phyloP scores from a whole-genome alignment of 805 yeast species.

The Helenozyma rhizophorensis region DNA sequence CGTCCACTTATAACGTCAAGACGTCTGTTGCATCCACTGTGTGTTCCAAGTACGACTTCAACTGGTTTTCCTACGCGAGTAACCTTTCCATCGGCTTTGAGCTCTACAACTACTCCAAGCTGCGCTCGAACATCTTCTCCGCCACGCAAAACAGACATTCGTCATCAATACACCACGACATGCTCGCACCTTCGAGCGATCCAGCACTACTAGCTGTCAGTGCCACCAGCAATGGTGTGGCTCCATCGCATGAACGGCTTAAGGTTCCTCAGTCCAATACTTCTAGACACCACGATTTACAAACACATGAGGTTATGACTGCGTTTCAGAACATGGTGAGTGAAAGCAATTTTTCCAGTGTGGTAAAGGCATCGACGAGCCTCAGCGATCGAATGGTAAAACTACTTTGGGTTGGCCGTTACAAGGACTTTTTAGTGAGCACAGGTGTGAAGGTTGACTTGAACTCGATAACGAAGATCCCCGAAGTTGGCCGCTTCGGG shows the following conservation, averaged over 20 bases:
- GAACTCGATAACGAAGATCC: slow-evolving; percentile 33
- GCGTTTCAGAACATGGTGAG: slow-evolving; percentile 49
- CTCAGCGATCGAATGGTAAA: slow-evolving; percentile 57
- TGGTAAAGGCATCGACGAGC: slow-evolving; percentile 69
- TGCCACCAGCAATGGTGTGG: slow-evolving; percentile 1
- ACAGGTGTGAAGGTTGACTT: slow-evolving; percentile 60
- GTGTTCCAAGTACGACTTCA: slow-evolving; percentile 83
- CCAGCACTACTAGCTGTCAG: slow-evolving; percentile 1
- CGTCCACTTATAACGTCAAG: slow-evolving; percentile 82
- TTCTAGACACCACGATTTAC: not conserved
- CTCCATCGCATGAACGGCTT: no score
- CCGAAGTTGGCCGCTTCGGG: slow-evolving; percentile 52
- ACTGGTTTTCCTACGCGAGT: slow-evolving; percentile 84
- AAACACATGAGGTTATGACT: slow-evolving; percentile 39
- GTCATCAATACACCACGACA: slow-evolving; percentile 12
- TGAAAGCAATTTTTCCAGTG: slow-evolving; percentile 59
- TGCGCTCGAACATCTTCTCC: slow-evolving; percentile 1
- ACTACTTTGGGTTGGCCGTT: slow-evolving; percentile 84
- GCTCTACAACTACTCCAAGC: slow-evolving; percentile 53
- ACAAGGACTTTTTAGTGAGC: slow-evolving; percentile 71
- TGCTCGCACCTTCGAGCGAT: slow-evolving; percentile 9
- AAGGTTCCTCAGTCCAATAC: not conserved
- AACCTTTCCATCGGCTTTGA: slow-evolving; percentile 85
- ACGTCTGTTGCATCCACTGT: slow-evolving; percentile 73
- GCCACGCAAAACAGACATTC: slow-evolving; percentile 1